Percentiles rank a stretch among this genome's conserved stretches.
These are phyloP conservation scores for Hirsutella minnesotensis DNA, from an alignment of 2,329 filamentous ascomycete genomes.

Conservation along the genomic window DNA sequence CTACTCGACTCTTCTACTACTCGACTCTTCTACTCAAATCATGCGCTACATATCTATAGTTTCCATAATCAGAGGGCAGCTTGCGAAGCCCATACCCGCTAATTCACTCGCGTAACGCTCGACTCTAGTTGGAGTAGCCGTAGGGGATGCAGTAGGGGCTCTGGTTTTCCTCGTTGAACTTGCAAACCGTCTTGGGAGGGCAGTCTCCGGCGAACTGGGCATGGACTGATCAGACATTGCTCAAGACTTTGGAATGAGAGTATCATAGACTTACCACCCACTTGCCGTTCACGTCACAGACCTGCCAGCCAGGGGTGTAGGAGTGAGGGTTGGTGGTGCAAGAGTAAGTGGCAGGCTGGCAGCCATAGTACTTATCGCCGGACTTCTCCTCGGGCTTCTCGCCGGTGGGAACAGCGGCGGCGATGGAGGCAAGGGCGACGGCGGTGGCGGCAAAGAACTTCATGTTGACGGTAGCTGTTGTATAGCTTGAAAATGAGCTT, in stretches of 20 bases:
- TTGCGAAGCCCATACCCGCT: no score
- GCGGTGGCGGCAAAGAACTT: slow-evolving; percentile 17
- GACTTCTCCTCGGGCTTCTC: neutral
- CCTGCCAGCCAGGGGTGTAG: slow-evolving; percentile 16
- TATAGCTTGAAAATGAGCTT: no score
- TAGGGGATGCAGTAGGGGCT: slow-evolving; percentile 27
- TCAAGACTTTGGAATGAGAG: neutral
- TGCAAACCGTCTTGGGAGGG: slow-evolving; percentile 22
- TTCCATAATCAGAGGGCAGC: no score
- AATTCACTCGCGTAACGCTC: slow-evolving; percentile 4
- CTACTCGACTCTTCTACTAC: no score
- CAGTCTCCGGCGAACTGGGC: slow-evolving; percentile 20
- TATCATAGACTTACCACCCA: slow-evolving; percentile 20
- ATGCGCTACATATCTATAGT: no score
- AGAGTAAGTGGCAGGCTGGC: slow-evolving; percentile 22
- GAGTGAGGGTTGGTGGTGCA: slow-evolving; percentile 12
- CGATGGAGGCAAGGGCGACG: slow-evolving; percentile 9
- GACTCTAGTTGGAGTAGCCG: slow-evolving; percentile 6
- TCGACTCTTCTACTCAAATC: no score
- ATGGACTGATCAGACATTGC: neutral
- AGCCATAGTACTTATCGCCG: slow-evolving; percentile 5
- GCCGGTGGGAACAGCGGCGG: slow-evolving; percentile 5
- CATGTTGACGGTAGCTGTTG: slow-evolving; percentile 11
- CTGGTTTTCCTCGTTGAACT: slow-evolving; percentile 20
- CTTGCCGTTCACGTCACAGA: slow-evolving; percentile 16